Percentiles rank a stretch among this genome's conserved stretches.
Conservation (phyloP, 371 early-diverging fungal genomes). For the Rhizopus microsporus region DNA sequence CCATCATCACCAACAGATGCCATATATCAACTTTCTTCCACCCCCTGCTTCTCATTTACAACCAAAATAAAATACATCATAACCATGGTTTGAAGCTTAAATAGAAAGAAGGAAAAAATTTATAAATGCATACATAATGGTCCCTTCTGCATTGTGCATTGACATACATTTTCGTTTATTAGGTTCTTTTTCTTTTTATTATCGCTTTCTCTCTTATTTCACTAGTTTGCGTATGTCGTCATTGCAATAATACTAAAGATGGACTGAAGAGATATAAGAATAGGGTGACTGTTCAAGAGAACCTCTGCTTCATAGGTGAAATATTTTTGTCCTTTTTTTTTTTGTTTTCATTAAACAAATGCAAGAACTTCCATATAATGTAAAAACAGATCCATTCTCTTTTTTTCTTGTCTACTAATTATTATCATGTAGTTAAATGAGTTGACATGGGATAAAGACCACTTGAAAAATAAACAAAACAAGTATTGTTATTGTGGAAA, state of each 20-base stretch:
- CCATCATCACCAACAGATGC: constrained; percentile 1
- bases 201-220: background rate
- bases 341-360: constrained; percentile 2
- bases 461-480: constrained; percentile 50
- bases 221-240: background rate
- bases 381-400: constrained; percentile 8
- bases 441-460: constrained; percentile 30
- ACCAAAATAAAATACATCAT: background rate
- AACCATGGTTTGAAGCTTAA: too few relatives aligned
- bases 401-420: background rate
- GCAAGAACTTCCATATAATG: constrained; percentile 28
- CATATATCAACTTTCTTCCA: constrained; percentile 1
- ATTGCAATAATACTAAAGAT: too few relatives aligned
- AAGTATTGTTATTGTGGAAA: constrained; percentile 68
- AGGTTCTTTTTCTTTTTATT: too few relatives aligned
- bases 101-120: too few relatives aligned
- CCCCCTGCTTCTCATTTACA: constrained; percentile 1
- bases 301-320: too few relatives aligned
- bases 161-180: too few relatives aligned
- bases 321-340: constrained; percentile 4
- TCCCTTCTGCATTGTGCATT: too few relatives aligned
- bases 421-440: constrained; percentile 14
- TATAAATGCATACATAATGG: background rate
- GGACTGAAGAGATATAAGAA: too few relatives aligned
- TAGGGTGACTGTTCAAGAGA: background rate